Evolutionary conservation across 441 rosid species (phyloP), one percentile per base, ranked within the genome.

Genomic region (Croton laevigatus): DNA sequence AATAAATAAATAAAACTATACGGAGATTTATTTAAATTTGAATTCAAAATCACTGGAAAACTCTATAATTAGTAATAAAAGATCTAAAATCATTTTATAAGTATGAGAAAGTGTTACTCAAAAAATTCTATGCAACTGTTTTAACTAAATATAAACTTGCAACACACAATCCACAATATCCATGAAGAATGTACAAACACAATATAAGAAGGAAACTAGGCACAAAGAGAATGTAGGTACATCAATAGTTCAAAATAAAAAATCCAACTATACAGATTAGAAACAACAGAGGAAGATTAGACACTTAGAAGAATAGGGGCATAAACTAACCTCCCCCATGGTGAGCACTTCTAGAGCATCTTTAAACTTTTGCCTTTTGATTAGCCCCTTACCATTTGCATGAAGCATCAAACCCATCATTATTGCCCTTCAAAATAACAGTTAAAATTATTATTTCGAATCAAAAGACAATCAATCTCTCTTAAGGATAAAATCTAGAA

Each of bases 371-470:
- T 83, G 81, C 72, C 55, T 85, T 73, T 62, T 82, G 7, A 94
- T 84, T 34, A 91, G 72, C 40, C 80, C 84, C 78, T 94, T 94
- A 10, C 84, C 97, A 78, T 84, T 88, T 42, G 91, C 78, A 64
- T 93, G 98, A 71, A 93, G 86, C 91, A 89, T 89, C 82, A 91
- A 81, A 68, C 96, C 98, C 89, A 85, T 88, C 92, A 89, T 87
- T 59, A 83, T 81, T 13, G 94, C 96, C 78, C 98, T 91, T 79
- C 69, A 60, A 68, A 79, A 73, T 48, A 36, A 22, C 22, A 52
- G 22, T 57, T 48, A n/a, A 23, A 46, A 68, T 65, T 59, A 16
- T 68, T 19, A 58, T 9, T 73, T 65, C 13, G 12, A 16, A 53
- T 45, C 32, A 51, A 53, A 61, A 49, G n/a, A 40, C 8, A 37